A percentile compares a stretch with the other conserved stretches of the same genome.
phyloP scores from a whole-genome alignment of 2,329 filamentous ascomycete species.

The Nothopassalora personata region DNA sequence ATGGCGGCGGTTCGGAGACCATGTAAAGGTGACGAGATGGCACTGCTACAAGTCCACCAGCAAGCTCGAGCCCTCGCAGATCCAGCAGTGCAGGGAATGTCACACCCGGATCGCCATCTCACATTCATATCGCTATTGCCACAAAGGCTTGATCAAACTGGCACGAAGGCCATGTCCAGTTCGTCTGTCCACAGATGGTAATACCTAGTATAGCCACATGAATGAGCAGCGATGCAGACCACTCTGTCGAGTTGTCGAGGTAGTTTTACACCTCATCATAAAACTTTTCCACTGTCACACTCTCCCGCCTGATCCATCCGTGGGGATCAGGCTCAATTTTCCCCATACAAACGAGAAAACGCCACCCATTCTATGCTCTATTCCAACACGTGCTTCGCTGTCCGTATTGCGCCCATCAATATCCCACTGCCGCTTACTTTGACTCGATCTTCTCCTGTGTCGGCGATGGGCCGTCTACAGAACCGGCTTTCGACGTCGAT shows the following conservation, averaged over 20 bases:
- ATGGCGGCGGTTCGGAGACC: too few species aligned
- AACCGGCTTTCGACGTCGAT: background rate
- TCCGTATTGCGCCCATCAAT: background rate
- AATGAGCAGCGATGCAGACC: background rate
- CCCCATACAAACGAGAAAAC: background rate
- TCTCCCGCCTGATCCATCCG: background rate
- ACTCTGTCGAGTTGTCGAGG: background rate
- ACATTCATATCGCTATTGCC: background rate
- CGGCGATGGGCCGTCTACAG: conserved; percentile 1
- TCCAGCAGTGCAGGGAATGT: too few species aligned
- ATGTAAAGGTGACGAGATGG: too few species aligned
- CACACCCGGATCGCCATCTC: too few species aligned
- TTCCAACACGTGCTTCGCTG: background rate
- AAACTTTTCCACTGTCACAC: background rate
- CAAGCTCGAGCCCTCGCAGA: too few species aligned
- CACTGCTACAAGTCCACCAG: too few species aligned
- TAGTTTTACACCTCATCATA: background rate
- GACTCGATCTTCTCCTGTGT: conserved; percentile 1
- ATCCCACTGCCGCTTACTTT: background rate
- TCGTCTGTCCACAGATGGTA: background rate
- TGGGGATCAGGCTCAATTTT: background rate
- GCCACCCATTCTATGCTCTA: background rate
- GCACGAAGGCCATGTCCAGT: background rate
- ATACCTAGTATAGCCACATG: background rate
- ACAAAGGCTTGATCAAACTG: background rate